Evolutionary conservation across 2,329 filamentous ascomycete species (phyloP), one percentile per base, ranked within the genome.

Genomic region (Pseudogymnoascus pannorum): DNA sequence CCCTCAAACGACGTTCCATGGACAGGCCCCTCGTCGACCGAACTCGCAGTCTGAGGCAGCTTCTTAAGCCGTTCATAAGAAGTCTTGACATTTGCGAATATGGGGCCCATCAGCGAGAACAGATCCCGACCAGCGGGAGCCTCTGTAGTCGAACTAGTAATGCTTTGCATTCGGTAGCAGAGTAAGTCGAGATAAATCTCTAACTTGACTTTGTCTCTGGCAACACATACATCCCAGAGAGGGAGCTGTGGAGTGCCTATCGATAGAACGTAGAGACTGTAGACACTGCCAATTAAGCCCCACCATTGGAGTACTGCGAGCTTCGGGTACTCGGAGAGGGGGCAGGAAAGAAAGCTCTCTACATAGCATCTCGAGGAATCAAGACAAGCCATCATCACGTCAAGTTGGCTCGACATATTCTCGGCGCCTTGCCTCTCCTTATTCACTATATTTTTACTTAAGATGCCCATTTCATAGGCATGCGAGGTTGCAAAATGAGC

Each of bases 101-200:
- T 54, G 5, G 48, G 48, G 1, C 26, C 16, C 48, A 54, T 54
- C 48, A 54, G n/a, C n/a, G 48, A 54, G 5, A 20, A 54, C 26
- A 54, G 16, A 33, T 54, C 26, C 48, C 48, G 48, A 4, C 48
- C 48, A 54, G 48, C 48, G 26, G 48, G 48, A 14, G 48, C 16
- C 14, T 54, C 26, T 14, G 11, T 14, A 18, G 48, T 54, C 9
- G 48, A 54, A 2, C 48, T 26, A 33, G 48, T 54, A 31, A 54
- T 54, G 48, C 48, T 54, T 31, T 31, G 48, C 48, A 54, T 54
- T 12, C 48, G 48, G 9, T 54, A 54, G 48, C 48, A 54, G 14
- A 54, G 48, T 11, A 54, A 3, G 48, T 54, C 48, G 26, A 54
- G 48, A 9, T 54, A 54, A 11, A 54, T 54, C 5, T 54, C 48